phyloP scores from a whole-genome alignment of 2,329 filamentous ascomycete species.

The Cucurbitaria berberidis region DNA sequence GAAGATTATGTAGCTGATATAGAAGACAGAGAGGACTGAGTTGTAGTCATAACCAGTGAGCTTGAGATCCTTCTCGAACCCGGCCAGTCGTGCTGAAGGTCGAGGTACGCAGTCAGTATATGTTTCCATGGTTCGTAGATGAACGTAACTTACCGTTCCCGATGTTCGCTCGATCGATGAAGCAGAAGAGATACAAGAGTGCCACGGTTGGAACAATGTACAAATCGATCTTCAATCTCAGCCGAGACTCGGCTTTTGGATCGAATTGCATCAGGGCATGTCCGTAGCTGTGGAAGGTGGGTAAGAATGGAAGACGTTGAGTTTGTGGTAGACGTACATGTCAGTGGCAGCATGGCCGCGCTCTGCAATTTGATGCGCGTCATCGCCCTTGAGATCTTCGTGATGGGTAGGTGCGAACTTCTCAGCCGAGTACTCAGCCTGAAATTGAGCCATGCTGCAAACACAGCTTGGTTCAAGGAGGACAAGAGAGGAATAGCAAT shows the following conservation, averaged over 20 bases:
- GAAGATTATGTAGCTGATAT: slow-evolving; percentile 69
- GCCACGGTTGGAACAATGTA: slow-evolving; percentile 70
- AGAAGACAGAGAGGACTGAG: slow-evolving; percentile 70
- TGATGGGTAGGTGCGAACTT: slow-evolving; percentile 29
- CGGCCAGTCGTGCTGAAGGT: slow-evolving; percentile 68
- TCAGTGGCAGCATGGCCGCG: slow-evolving; percentile 41
- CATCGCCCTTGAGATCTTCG: slow-evolving; percentile 36
- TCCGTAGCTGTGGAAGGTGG: slow-evolving; percentile 36
- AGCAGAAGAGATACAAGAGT: slow-evolving; percentile 73
- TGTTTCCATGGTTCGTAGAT: too few species aligned
- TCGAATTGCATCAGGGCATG: slow-evolving; percentile 56
- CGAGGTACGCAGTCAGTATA: too few species aligned
- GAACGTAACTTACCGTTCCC: too few species aligned
- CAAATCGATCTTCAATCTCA: slow-evolving; percentile 70
- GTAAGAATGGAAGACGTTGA: not conserved
- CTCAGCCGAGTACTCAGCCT: slow-evolving; percentile 13
- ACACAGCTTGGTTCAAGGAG: not conserved
- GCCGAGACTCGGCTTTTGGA: slow-evolving; percentile 60
- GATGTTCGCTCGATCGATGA: slow-evolving; percentile 77
- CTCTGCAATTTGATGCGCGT: slow-evolving; percentile 34
- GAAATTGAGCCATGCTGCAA: slow-evolving; percentile 14
- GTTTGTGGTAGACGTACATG: slow-evolving; percentile 24
- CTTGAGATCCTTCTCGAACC: slow-evolving; percentile 66
- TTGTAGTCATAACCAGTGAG: slow-evolving; percentile 73
- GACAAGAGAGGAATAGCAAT: not conserved